Base-by-base conservation (phyloP, 164 flowering plant species). In the Buxus sempervirens region DNA sequence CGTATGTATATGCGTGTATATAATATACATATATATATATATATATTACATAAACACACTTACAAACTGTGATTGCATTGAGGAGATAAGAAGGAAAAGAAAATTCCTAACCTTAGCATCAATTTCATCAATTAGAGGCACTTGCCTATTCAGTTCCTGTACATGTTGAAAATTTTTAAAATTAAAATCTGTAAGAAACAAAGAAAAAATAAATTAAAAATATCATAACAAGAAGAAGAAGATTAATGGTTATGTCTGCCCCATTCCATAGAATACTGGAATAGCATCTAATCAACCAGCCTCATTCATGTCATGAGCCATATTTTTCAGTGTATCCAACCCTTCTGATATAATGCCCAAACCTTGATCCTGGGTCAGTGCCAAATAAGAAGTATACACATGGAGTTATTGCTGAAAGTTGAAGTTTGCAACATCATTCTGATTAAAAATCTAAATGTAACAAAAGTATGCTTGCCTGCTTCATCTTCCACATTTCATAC, bases 281-380 rank as follows among this genome's bases (percentile, higher is more conserved):
- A 53, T 8, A 51, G 9, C 27, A 22, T 28, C 15, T 58, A 58
- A 75, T 54, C 12, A 66, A 41, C 78, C 58, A 64, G 91, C 98
- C 97, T 96, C 99, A 83, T 96, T 96, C 98, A 96, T 92, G 78
- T 90, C 97, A 75, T 72, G 77, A n/a, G 97, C 99, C 98, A 95
- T 88, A 66, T 92, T 88, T 75, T 92, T 95, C 74, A 95, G 75
- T 18, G 91, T 90, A 72, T 86, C 97, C 74, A 95, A 72, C 58
- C 99, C 97, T 77, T 95, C 96, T 56, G 98, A 72, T 62, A 95
- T 92, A 77, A 84, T 70, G 69, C 86, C 97, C 73, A 95, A 73
- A 66, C 98, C 98, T 90, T 95, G 88, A 80, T 95, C 96, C 97
- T 92, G 83, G 36, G 60, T 22, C 24, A 57, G 63, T 14, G 14